These are phyloP conservation scores for Aleurites moluccanus DNA, from an alignment of 441 rosid species.

Conservation along the genomic window DNA sequence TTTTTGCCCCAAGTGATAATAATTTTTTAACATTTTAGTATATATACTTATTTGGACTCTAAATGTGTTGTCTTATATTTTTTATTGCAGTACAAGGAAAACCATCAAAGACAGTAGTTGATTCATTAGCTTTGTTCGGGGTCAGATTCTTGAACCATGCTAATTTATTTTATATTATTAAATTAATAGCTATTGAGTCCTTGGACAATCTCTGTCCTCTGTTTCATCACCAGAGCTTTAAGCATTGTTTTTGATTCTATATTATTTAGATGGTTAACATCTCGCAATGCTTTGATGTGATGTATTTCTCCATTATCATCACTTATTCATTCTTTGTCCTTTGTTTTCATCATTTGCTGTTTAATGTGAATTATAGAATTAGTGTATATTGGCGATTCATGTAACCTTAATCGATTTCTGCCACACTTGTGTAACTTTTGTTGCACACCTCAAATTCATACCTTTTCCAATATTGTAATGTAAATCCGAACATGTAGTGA, in stretches of 20 bases:
- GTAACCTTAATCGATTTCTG: background rate
- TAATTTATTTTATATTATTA: slow-evolving; percentile 2
- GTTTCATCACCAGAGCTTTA: background rate
- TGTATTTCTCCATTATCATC: background rate
- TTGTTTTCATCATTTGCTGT: background rate
- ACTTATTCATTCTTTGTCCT: background rate
- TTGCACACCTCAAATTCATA: background rate
- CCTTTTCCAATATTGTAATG: background rate
- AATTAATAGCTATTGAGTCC: background rate
- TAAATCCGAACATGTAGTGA: background rate
- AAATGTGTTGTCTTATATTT: slow-evolving; percentile 4
- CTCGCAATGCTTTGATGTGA: background rate
- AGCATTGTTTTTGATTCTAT: background rate
- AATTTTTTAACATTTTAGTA: background rate
- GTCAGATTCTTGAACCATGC: slow-evolving; percentile 43
- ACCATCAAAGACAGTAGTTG: slow-evolving; percentile 67
- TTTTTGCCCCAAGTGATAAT: background rate
- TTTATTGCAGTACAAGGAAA: slow-evolving; percentile 65
- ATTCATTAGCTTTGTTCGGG: slow-evolving; percentile 78
- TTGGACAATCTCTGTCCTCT: background rate
- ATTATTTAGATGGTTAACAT: background rate
- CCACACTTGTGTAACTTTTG: background rate
- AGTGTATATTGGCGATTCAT: background rate
- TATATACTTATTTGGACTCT: background rate
- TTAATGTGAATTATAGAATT: background rate